Evolutionary conservation across 1,284 basidiomycete genomes (phyloP), one percentile per base, ranked within the genome.

Genomic region (Polyporus tsugae): DNA sequence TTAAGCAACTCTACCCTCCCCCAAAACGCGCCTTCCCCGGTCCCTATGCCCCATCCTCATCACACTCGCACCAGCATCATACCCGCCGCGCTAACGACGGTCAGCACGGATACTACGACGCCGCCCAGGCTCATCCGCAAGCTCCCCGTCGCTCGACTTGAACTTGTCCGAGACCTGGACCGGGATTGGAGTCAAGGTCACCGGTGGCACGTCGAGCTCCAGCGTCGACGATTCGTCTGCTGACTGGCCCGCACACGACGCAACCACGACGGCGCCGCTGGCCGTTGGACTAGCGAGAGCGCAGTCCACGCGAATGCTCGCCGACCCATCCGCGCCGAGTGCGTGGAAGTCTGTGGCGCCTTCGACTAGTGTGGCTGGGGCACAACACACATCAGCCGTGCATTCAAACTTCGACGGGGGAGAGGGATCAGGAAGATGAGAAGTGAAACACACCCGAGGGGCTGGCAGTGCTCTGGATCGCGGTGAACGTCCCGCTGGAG

Each of bases 401-500:
- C n/a, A 19, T 19, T 44, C 17, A 6, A 19, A 44, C 42, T 6
- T 19, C 22, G 19, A 1, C 6, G 9, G 58, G 25, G 22, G 9
- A n/a, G 36, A 11, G 22, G 46, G 22, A 13, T 6, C 6, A 4
- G 22, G 58, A n/a, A 22, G 13, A 39, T 41, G 5, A 9, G 38
- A 19, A 5, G 17, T 22, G 44, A 46, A 46, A 46, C 41, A 15
- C 17, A 60, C 59, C n/a, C 11, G 41, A 53, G 60, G 83, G 79
- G 7, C 25, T 1, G 29, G 29, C n/a, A 53, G 25, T 11, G 15
- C 75, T 78, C n/a, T 69, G 64, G 15, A 78, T 75, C 41, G 77
- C 75, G 7, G 66, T 71, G 53, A 42, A 72, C 22, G 75, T 74
- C 25, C 78, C 78, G 33, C 78, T 82, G n/a, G 79, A 63, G 22